Percentiles rank a stretch among this genome's conserved stretches.
Conservation (phyloP, 805 yeast genomes). For the Cyberlindnera bimundalis region DNA sequence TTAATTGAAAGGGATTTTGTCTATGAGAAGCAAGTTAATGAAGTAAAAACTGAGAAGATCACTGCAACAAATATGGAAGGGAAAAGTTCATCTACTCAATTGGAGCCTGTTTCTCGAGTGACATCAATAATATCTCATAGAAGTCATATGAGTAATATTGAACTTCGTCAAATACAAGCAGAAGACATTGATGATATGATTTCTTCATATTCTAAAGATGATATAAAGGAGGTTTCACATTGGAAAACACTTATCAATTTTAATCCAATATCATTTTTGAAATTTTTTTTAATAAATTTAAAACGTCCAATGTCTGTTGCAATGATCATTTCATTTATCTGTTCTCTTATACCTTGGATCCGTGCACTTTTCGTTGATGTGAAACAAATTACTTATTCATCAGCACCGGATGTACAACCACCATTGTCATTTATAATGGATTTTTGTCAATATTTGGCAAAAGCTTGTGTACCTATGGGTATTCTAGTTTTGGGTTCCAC, state of each 20-base stretch:
- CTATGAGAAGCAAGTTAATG: slow-evolving; percentile 8
- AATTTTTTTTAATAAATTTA: slow-evolving; percentile 48
- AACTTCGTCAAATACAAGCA: slow-evolving; percentile 7
- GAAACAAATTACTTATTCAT: slow-evolving; percentile 41
- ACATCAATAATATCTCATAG: slow-evolving; percentile 12
- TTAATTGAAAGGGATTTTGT: slow-evolving; percentile 62
- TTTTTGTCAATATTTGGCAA: slow-evolving; percentile 71
- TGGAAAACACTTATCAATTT: slow-evolving; percentile 1
- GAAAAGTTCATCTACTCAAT: background rate
- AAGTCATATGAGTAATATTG: slow-evolving; percentile 10
- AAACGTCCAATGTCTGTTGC: slow-evolving; percentile 72
- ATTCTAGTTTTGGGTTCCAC: slow-evolving; percentile 84
- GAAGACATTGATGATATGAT: slow-evolving; percentile 44
- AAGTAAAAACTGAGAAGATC: background rate
- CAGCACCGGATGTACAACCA: slow-evolving; percentile 86
- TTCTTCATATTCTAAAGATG: slow-evolving; percentile 36
- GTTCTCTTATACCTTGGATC: slow-evolving; percentile 87
- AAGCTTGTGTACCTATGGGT: slow-evolving; percentile 90
- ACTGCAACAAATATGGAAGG: background rate
- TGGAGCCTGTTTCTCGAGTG: background rate
- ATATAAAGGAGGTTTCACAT: slow-evolving; percentile 3
- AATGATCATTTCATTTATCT: slow-evolving; percentile 57
- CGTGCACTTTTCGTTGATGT: slow-evolving; percentile 65
- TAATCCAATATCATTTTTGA: slow-evolving; percentile 9
- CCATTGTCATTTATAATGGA: slow-evolving; percentile 89